Base-by-base conservation (phyloP, 441 rosid species). In the Syzygium malaccense region DNA sequence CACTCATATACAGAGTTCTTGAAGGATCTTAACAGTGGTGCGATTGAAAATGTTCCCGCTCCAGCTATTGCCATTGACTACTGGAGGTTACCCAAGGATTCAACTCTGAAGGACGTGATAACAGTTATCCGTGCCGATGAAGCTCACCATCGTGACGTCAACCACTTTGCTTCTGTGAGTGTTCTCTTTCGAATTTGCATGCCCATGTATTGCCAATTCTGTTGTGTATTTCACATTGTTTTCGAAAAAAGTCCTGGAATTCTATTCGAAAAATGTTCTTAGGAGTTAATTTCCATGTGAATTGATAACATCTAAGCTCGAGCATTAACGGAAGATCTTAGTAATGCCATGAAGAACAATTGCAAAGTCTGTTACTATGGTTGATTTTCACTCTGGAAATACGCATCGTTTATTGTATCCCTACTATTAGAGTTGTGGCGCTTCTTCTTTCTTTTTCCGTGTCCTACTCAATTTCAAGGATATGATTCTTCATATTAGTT, bases 81-180 rank as follows among this genome's bases (percentile, higher is more conserved):
- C 92, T 98, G 99, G 99, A 93, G 98, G 85, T 87, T 98, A 88
- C 95, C 96, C 4, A 90, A 91, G 7, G 88, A 95, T 60, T 91
- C 99, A 1, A 96, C 94, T 0, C 94, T 98, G 49, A 95, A 94
- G 78, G 99, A 97, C 90, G 98, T 95, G 18, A 93, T 98, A 2
- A 71, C 90, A 64, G 98, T 96, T 3, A 93, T 96, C 10, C 94
- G 99, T 32, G 99, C 99, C 0, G 98, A 98, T 62, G 99, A 98
- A 89, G 98, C 99, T 8, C 99, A 96, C 68, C 99, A 98, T 85
- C 98, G 98, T 25, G 99, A 98, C 55, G 94, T 98, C 83, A 97
- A 98, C 92, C 99, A 98, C 90, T 98, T 92, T 89, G 96, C 97
- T 80, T 94, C 96, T 19, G 97, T 95, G 88, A 90, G 91, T 75